A percentile compares a stretch with the other conserved stretches of the same genome.
Evolutionary conservation across 139 green algal species (phyloP).

Genomic region (Picochlorum sp.): DNA sequence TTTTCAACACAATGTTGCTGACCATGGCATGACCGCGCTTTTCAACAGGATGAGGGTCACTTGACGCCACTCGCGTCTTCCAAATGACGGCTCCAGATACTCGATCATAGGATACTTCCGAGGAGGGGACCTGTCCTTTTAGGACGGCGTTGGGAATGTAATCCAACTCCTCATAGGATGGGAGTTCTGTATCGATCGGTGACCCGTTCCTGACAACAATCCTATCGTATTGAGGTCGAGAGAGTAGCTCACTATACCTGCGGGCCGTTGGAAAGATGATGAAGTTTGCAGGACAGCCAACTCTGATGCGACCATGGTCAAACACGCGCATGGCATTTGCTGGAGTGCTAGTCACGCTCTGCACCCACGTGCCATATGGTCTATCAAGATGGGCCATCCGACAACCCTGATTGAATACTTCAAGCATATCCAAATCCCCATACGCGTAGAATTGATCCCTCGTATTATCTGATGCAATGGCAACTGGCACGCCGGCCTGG

Average conservation of each 20-base stretch:
- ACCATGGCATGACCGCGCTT: too few relatives aligned
- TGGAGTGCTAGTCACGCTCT: slow-evolving; percentile 32
- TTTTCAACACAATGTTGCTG: too few relatives aligned
- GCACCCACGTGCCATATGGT: slow-evolving; percentile 45
- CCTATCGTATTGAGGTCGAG: slow-evolving; percentile 44
- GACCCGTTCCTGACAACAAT: slow-evolving; percentile 35
- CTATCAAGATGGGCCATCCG: slow-evolving; percentile 59
- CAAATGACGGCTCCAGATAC: neutral
- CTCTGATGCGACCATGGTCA: slow-evolving; percentile 25
- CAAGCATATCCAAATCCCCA: slow-evolving; percentile 68
- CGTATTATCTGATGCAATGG: slow-evolving; percentile 62
- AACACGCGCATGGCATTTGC: slow-evolving; percentile 52
- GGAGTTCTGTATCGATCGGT: slow-evolving; percentile 13
- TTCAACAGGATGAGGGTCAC: too few relatives aligned
- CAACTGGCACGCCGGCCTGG: slow-evolving; percentile 38
- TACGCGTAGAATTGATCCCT: slow-evolving; percentile 71
- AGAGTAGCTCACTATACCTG: slow-evolving; percentile 53
- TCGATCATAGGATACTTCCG: neutral
- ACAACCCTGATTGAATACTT: slow-evolving; percentile 56
- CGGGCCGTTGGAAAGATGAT: slow-evolving; percentile 47
- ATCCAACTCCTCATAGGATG: slow-evolving; percentile 40
- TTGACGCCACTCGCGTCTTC: neutral
- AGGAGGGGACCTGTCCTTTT: slow-evolving; percentile 1
- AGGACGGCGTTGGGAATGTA: slow-evolving; percentile 22
- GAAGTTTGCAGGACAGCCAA: slow-evolving; percentile 46